Percentiles rank a stretch among this genome's conserved stretches.
Conservation (phyloP, 768 basidiomycete species). For the Mycena polygramma region DNA sequence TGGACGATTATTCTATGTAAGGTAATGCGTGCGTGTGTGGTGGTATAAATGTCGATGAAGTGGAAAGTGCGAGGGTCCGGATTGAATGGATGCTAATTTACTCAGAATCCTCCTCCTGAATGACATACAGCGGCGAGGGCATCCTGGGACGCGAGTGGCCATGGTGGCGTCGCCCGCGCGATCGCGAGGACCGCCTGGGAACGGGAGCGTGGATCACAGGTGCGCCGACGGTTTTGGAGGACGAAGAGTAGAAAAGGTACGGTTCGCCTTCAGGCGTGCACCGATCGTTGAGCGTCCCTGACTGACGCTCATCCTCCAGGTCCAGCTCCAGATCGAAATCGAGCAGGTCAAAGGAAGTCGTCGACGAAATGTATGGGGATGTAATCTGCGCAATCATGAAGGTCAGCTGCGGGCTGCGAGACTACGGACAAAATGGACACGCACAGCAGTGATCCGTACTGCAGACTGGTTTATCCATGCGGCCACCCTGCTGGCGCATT, state of each 20-base stretch:
- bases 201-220: conserved; percentile 33
- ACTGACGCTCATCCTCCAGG: conserved; percentile 25
- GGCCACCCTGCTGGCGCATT: conserved; percentile 33
- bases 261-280: conserved; percentile 21
- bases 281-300: conserved; percentile 9
- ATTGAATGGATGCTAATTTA: conserved; percentile 9
- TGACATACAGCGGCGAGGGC: conserved; percentile 37
- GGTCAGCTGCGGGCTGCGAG: conserved; percentile 18
- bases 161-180: conserved; percentile 30
- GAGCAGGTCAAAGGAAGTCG: conserved; percentile 30
- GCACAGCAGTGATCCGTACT: conserved; percentile 34
- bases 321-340: conserved; percentile 32
- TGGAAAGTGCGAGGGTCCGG: not conserved
- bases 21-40: conserved; percentile 7
- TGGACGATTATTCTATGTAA: conserved; percentile 21
- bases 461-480: conserved; percentile 39
- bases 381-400: conserved; percentile 20
- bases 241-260: conserved; percentile 27
- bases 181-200: conserved; percentile 32
- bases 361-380: conserved; percentile 26
- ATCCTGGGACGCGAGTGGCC: conserved; percentile 18
- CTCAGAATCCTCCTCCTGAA: conserved; percentile 38
- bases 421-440: conserved; percentile 12
- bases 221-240: conserved; percentile 18
- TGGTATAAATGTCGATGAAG: conserved; percentile 15